Conservation (phyloP, 1,139 yeast species). For the Nakaseomyces delphensis region DNA sequence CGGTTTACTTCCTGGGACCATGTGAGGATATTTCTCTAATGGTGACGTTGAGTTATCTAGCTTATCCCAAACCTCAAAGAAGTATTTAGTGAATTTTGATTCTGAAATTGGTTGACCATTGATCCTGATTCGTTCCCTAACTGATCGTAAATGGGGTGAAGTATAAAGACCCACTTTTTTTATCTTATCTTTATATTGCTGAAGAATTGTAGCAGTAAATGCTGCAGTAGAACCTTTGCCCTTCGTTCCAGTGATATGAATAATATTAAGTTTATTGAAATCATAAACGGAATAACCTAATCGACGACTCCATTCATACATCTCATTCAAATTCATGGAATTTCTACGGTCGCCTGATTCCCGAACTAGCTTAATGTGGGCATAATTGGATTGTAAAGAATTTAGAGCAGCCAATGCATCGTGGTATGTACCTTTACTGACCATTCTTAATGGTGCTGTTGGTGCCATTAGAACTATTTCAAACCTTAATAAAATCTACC, state of each 20-base stretch:
- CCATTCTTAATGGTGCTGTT: constrained; percentile 17
- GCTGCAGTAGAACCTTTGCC: constrained; percentile 99
- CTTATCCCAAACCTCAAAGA: constrained; percentile 89
- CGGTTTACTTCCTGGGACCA: constrained; percentile 70
- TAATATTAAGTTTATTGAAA: constrained; percentile 63
- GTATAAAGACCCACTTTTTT: constrained; percentile 79
- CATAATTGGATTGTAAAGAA: constrained; percentile 82
- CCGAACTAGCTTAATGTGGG: constrained; percentile 75
- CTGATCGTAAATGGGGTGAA: constrained; percentile 90
- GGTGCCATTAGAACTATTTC: constrained; percentile 15
- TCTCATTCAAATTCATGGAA: constrained; percentile 71
- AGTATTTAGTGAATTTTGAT: constrained; percentile 72
- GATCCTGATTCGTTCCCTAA: constrained; percentile 83
- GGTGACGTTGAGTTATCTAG: constrained; percentile 54
- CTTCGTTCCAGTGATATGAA: constrained; percentile 95
- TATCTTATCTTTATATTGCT: constrained; percentile 42
- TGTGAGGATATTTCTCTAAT: constrained; percentile 54
- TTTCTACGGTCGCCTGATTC: constrained; percentile 63
- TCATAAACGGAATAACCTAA: constrained; percentile 70
- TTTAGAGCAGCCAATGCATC: constrained; percentile 84
- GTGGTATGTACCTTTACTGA: constrained; percentile 30
- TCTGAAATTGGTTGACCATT: constrained; percentile 81
- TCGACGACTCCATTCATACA: constrained; percentile 83
- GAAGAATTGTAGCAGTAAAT: constrained; percentile 72
- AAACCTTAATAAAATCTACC: not conserved